A percentile compares a stretch with the other conserved stretches of the same genome.
Evolutionary conservation across 2,329 filamentous ascomycete genomes (phyloP).

Genomic region (Mariannaea sp.): DNA sequence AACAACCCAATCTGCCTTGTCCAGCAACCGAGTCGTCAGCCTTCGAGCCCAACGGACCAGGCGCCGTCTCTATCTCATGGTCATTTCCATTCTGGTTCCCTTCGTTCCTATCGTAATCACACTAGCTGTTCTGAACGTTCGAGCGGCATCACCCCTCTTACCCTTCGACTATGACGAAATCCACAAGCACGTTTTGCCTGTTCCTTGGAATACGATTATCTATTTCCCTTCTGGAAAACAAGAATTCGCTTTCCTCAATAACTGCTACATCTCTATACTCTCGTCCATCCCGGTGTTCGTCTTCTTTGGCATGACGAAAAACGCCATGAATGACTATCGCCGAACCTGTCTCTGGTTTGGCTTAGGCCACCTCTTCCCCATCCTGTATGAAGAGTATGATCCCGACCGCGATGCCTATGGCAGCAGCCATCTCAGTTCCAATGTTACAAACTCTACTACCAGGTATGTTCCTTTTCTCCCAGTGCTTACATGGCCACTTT

Average conservation of each 20-base stretch:
- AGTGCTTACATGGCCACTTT: too few relatives aligned
- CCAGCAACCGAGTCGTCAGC: slow-evolving; percentile 46
- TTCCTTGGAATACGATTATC: slow-evolving; percentile 54
- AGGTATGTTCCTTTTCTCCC: slow-evolving; percentile 22
- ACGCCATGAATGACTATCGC: slow-evolving; percentile 57
- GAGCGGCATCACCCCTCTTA: slow-evolving; percentile 31
- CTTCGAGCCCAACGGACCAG: slow-evolving; percentile 53
- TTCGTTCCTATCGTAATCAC: slow-evolving; percentile 55
- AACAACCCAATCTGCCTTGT: slow-evolving; percentile 47
- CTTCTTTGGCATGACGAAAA: slow-evolving; percentile 62
- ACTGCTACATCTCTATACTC: slow-evolving; percentile 54
- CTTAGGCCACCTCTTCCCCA: slow-evolving; percentile 50
- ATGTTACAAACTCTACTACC: slow-evolving; percentile 23
- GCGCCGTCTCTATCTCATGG: slow-evolving; percentile 61
- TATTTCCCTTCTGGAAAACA: slow-evolving; percentile 50
- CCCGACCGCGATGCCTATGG: slow-evolving; percentile 39
- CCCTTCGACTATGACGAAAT: slow-evolving; percentile 51
- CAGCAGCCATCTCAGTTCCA: slow-evolving; percentile 31
- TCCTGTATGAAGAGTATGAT: slow-evolving; percentile 47
- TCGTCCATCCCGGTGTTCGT: slow-evolving; percentile 54
- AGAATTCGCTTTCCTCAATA: slow-evolving; percentile 48
- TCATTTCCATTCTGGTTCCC: slow-evolving; percentile 55
- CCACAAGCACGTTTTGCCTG: slow-evolving; percentile 45
- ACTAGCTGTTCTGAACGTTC: slow-evolving; percentile 49
- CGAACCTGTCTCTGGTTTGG: slow-evolving; percentile 46